Conservation (phyloP, 2,329 filamentous ascomycete genomes). For the Fusarium coffeatum region DNA sequence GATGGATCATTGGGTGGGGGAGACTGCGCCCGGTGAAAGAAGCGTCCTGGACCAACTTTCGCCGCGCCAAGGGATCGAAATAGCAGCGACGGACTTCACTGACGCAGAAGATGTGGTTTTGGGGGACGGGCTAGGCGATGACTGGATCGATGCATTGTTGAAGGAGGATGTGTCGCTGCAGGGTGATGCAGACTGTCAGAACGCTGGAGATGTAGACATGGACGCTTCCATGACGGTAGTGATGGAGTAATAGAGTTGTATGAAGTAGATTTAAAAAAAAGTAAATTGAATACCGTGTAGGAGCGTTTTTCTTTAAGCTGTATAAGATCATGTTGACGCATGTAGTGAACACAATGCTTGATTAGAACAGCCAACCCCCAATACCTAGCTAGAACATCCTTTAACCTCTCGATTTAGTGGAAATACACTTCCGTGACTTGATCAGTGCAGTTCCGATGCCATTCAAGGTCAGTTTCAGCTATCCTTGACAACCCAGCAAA, state of each 20-base stretch:
- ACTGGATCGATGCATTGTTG: slow-evolving; percentile 1
- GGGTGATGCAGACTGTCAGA: not conserved
- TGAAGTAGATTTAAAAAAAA: not conserved
- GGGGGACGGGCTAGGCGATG: not conserved
- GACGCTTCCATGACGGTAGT: too few relatives aligned
- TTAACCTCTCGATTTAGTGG: too few relatives aligned
- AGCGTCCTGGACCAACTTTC: not conserved
- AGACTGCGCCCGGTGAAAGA: not conserved
- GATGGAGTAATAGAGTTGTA: not conserved
- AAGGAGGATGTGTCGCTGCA: not conserved
- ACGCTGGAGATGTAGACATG: not conserved
- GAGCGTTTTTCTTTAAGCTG: too few relatives aligned
- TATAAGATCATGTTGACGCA: too few relatives aligned
- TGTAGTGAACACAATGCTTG: too few relatives aligned
- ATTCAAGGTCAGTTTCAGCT: too few relatives aligned
- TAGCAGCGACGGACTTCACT: not conserved
- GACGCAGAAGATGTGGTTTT: not conserved
- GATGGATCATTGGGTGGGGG: not conserved
- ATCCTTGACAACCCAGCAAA: too few relatives aligned
- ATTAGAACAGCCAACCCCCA: too few relatives aligned
- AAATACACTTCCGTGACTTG: too few relatives aligned
- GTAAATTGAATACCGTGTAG: too few relatives aligned
- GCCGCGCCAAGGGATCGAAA: not conserved
- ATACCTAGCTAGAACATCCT: too few relatives aligned
- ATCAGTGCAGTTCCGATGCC: too few relatives aligned